A percentile compares a stretch with the other conserved stretches of the same genome.
Conservation (phyloP, 139 green algal genomes). For the Tetradesmus lagerheimii region DNA sequence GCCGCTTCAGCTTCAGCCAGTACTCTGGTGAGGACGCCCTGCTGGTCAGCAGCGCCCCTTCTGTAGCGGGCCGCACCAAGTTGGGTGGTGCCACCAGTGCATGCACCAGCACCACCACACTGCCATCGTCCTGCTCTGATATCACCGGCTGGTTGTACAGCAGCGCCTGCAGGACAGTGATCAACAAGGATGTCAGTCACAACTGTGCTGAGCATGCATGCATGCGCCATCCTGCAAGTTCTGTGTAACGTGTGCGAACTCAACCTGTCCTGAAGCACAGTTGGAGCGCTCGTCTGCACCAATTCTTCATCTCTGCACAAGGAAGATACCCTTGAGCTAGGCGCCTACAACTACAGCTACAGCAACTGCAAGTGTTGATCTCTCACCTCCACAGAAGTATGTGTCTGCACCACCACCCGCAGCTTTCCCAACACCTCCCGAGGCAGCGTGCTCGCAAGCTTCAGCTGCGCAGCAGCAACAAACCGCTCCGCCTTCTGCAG, state of each 20-base stretch:
- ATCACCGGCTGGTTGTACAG: constrained; percentile 39
- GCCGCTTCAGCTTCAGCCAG: constrained; percentile 48
- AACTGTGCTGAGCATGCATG: not conserved
- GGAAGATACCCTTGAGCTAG: too few relatives aligned
- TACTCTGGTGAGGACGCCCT: constrained; percentile 30
- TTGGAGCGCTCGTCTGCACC: too few relatives aligned
- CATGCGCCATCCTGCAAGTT: not conserved
- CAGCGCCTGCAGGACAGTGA: constrained; percentile 18
- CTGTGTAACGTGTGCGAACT: not conserved
- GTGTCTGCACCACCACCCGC: constrained; percentile 31
- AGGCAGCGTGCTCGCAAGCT: constrained; percentile 31
- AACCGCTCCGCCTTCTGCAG: constrained; percentile 41
- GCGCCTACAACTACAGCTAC: not conserved
- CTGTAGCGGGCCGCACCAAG: constrained; percentile 4
- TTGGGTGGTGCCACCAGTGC: constrained; percentile 25
- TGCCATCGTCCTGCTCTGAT: constrained; percentile 10
- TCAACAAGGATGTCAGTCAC: not conserved
- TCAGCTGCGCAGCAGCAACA: constrained; percentile 38
- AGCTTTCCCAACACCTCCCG: not conserved
- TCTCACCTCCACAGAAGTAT: constrained; percentile 35
- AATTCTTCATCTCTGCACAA: too few relatives aligned
- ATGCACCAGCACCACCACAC: constrained; percentile 30
- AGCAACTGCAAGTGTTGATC: not conserved
- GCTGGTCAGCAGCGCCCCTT: not conserved
- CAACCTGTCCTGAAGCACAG: too few relatives aligned